These are phyloP conservation scores for Heterobasidion irregulare DNA, from an alignment of 1,284 basidiomycete genomes.

Conservation along the genomic window DNA sequence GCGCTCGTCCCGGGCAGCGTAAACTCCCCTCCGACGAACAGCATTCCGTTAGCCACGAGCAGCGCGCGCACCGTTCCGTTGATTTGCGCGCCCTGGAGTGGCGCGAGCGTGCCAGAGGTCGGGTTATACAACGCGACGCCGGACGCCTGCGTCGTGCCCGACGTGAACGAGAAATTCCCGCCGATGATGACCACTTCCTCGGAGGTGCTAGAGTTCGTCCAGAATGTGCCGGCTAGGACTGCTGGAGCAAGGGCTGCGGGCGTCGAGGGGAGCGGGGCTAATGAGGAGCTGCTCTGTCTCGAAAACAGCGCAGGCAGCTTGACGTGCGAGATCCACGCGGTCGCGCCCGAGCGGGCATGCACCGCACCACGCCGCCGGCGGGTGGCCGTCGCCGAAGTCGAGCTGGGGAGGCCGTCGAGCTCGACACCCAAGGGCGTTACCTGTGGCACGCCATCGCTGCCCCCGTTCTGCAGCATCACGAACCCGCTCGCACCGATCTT, in stretches of 20 bases:
- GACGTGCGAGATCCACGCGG: conserved; percentile 43
- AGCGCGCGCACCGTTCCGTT: conserved; percentile 71
- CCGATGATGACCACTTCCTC: conserved; percentile 74
- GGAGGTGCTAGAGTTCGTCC: conserved; percentile 71
- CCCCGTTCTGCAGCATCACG: conserved; percentile 61
- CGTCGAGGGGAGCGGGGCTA: conserved; percentile 44
- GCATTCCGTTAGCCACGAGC: conserved; percentile 50
- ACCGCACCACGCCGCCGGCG: conserved; percentile 26
- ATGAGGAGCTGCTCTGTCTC: conserved; percentile 34
- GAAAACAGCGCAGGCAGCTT: conserved; percentile 40
- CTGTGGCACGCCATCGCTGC: conserved; percentile 33
- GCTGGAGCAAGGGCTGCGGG: conserved; percentile 64
- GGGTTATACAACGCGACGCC: conserved; percentile 75
- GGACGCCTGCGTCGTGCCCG: conserved; percentile 30
- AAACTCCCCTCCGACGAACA: conserved; percentile 82
- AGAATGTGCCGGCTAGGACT: conserved; percentile 83
- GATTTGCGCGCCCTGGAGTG: conserved; percentile 52
- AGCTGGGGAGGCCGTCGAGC: conserved; percentile 30
- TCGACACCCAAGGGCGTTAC: conserved; percentile 51
- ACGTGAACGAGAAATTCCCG: conserved; percentile 77
- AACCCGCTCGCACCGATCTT: conserved; percentile 66
- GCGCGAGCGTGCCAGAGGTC: conserved; percentile 35
- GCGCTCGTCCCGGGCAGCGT: conserved; percentile 43
- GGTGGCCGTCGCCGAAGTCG: conserved; percentile 17
- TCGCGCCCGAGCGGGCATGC: conserved; percentile 22